Conservation (phyloP, 495 filamentous ascomycete genomes). For the Neurospora cerealis region DNA sequence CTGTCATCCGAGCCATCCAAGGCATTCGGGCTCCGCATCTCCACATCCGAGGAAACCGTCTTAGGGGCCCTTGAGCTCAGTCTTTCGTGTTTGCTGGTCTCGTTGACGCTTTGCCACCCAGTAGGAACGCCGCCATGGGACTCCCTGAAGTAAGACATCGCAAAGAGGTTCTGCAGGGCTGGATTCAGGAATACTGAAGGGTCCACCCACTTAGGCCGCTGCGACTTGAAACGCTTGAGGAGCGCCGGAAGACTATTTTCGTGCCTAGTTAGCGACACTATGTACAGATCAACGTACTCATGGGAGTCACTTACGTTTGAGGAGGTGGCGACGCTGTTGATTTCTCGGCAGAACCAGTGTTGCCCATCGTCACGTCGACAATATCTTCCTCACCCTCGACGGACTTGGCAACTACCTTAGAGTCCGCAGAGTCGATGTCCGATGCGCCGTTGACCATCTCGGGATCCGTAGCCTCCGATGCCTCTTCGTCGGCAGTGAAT, state of each 20-base stretch:
- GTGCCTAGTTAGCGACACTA: not conserved
- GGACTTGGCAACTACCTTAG: constrained; percentile 61
- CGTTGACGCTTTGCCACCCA: constrained; percentile 51
- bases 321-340: not conserved
- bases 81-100: constrained; percentile 43
- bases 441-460: constrained; percentile 66
- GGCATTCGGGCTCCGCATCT: constrained; percentile 21
- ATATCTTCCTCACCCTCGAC: constrained; percentile 85
- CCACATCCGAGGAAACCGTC: constrained; percentile 19
- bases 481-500: constrained; percentile 37
- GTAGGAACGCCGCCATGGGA: constrained; percentile 44
- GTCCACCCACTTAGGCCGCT: constrained; percentile 35
- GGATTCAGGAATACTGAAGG: constrained; percentile 38
- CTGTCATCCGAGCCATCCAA: constrained; percentile 32
- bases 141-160: constrained; percentile 49
- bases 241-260: constrained; percentile 10
- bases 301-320: constrained; percentile 10
- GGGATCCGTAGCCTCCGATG: constrained; percentile 47
- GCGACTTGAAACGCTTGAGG: constrained; percentile 22
- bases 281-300: not conserved
- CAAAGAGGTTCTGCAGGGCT: constrained; percentile 58
- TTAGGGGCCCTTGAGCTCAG: constrained; percentile 44
- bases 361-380: constrained; percentile 81
- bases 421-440: constrained; percentile 61
- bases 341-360: constrained; percentile 31